These are phyloP conservation scores for Shiraia sp. DNA, from an alignment of 2,329 filamentous ascomycete species.

Conservation along the genomic window DNA sequence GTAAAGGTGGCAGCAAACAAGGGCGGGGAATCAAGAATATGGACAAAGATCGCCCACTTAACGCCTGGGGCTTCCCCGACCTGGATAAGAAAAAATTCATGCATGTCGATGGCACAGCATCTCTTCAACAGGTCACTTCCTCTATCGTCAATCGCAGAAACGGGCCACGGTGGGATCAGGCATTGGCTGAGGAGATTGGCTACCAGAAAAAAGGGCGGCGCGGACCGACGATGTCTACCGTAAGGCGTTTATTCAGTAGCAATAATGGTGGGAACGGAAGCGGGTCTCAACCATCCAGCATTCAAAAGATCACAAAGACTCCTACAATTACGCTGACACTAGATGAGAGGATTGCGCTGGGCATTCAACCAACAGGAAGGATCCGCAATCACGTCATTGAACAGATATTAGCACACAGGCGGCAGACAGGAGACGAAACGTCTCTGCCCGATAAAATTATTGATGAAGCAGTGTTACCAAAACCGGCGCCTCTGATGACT, in stretches of 20 bases:
- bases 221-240: too few species aligned
- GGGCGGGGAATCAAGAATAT: constrained; percentile 12
- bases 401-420: constrained; percentile 34
- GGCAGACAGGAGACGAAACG: constrained; percentile 19
- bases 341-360: constrained; percentile 29
- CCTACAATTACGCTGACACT: constrained; percentile 21
- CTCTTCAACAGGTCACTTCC: constrained; percentile 27
- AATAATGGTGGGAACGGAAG: background rate
- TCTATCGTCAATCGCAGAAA: constrained; percentile 23
- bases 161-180: constrained; percentile 32
- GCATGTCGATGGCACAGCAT: constrained; percentile 25
- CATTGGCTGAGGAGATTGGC: constrained; percentile 25
- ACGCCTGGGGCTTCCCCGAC: constrained; percentile 37
- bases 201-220: constrained; percentile 13
- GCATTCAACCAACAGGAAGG: constrained; percentile 29
- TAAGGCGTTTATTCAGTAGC: too few species aligned
- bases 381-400: constrained; percentile 25
- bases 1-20: constrained; percentile 15
- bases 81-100: constrained; percentile 24
- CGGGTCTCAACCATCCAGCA: background rate
- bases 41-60: constrained; percentile 8
- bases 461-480: constrained; percentile 6
- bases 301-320: constrained; percentile 1
- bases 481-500: constrained; percentile 26
- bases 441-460: constrained; percentile 27